phyloP scores from a whole-genome alignment of 106 monocot genomes.

The Allium cepa region DNA sequence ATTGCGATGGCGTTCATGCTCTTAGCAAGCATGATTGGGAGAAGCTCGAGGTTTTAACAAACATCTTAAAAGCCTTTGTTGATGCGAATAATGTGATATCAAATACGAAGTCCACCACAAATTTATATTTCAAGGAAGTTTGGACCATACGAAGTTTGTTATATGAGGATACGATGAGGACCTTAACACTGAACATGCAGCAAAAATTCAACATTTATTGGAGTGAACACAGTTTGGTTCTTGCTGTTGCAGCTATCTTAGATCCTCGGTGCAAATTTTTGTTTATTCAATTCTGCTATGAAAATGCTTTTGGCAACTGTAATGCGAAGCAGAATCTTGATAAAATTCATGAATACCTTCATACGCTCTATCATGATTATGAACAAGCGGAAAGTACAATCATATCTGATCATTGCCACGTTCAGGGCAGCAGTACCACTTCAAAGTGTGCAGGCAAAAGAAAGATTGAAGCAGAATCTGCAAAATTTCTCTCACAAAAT shows the following conservation, averaged over 20 bases:
- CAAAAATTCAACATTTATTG: conserved; percentile 16
- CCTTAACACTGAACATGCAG: conserved; percentile 7
- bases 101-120: conserved; percentile 1
- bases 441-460: not conserved
- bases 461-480: conserved; percentile 5
- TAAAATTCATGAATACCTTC: conserved; percentile 1
- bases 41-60: conserved; percentile 5
- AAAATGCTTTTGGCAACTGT: not conserved
- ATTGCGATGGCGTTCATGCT: not conserved
- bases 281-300: conserved; percentile 11
- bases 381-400: not conserved
- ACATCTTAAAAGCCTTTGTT: conserved; percentile 4
- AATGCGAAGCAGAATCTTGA: not conserved
- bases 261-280: conserved; percentile 8
- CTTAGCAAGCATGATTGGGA: conserved; percentile 3
- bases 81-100: conserved; percentile 7
- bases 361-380: conserved; percentile 3
- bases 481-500: not conserved
- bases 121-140: conserved; percentile 7
- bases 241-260: conserved; percentile 12
- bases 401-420: not conserved
- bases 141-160: conserved; percentile 6
- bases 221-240: conserved; percentile 8
- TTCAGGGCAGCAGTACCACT: not conserved
- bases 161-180: not conserved